Conservation (phyloP, 352 stramenopile genomes). For the Globisporangium emineosum region DNA sequence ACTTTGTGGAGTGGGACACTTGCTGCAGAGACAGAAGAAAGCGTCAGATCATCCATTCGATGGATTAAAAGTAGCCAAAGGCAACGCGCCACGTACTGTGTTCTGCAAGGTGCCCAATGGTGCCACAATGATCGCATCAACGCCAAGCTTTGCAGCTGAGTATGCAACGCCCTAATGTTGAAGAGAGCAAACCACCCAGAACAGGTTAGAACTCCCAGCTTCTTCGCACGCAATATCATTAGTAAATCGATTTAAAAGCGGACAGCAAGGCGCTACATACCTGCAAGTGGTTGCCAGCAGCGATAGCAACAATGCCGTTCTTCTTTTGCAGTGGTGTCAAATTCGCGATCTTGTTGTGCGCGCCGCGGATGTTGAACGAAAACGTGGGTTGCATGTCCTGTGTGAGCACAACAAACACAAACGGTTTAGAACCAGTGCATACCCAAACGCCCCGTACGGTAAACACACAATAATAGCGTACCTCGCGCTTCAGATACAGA, state of each 20-base stretch:
- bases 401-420: background rate
- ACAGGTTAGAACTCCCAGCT: background rate
- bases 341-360: conserved; percentile 99
- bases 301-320: conserved; percentile 78
- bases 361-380: conserved; percentile 97
- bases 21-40: conserved; percentile 6
- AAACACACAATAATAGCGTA: conserved; percentile 10
- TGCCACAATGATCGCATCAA: conserved; percentile 96
- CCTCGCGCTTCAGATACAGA: conserved; percentile 93
- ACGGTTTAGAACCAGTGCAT: background rate
- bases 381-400: conserved; percentile 97
- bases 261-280: conserved; percentile 15
- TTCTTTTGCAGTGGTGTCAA: conserved; percentile 76
- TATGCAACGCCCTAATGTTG: conserved; percentile 88
- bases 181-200: background rate
- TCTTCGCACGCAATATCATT: background rate
- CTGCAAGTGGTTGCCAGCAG: conserved; percentile 96
- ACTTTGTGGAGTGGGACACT: conserved; percentile 43
- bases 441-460: background rate
- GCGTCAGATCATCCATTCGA: conserved; percentile 19
- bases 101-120: conserved; percentile 93
- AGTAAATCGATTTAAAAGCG: background rate
- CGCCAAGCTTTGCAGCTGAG: conserved; percentile 90
- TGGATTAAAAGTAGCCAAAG: background rate
- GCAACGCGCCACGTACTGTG: conserved; percentile 47